A percentile compares a stretch with the other conserved stretches of the same genome.
These are phyloP conservation scores for Suhomyces kunorum DNA, from an alignment of 1,139 yeast species.

Conservation along the genomic window DNA sequence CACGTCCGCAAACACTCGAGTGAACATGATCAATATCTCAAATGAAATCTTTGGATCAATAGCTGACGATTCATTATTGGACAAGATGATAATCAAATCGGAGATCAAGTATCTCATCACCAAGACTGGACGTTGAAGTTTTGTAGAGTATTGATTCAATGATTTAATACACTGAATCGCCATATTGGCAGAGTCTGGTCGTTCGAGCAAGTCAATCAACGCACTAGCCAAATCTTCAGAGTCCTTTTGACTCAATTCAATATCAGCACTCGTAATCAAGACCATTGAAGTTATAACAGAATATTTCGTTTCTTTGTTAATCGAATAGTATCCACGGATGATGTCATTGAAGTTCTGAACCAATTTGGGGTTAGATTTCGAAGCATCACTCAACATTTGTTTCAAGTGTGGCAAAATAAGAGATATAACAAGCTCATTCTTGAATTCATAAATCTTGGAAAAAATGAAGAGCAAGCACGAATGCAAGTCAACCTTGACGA, in stretches of 20 bases:
- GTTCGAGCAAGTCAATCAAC: constrained; percentile 38
- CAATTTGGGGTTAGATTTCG: constrained; percentile 28
- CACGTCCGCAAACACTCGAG: constrained; percentile 34
- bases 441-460: constrained; percentile 57
- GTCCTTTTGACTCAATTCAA: constrained; percentile 40
- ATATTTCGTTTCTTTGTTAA: constrained; percentile 33
- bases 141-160: constrained; percentile 46
- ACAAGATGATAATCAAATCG: constrained; percentile 25
- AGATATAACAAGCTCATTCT: constrained; percentile 49
- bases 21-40: constrained; percentile 55
- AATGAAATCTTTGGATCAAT: constrained; percentile 44
- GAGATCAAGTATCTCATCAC: constrained; percentile 37
- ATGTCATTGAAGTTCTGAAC: constrained; percentile 41
- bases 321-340: constrained; percentile 30
- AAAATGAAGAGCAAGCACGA: constrained; percentile 68
- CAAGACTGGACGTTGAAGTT: constrained; percentile 24
- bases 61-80: constrained; percentile 14
- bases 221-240: constrained; percentile 29
- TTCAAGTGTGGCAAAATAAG: constrained; percentile 60
- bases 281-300: constrained; percentile 61
- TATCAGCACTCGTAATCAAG: constrained; percentile 55
- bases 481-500: constrained; percentile 68
- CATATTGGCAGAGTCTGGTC: constrained; percentile 37
- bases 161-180: constrained; percentile 61
- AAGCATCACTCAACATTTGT: constrained; percentile 40